These are phyloP conservation scores for Blastobotrys apis DNA, from an alignment of 1,139 yeast genomes.

Conservation along the genomic window DNA sequence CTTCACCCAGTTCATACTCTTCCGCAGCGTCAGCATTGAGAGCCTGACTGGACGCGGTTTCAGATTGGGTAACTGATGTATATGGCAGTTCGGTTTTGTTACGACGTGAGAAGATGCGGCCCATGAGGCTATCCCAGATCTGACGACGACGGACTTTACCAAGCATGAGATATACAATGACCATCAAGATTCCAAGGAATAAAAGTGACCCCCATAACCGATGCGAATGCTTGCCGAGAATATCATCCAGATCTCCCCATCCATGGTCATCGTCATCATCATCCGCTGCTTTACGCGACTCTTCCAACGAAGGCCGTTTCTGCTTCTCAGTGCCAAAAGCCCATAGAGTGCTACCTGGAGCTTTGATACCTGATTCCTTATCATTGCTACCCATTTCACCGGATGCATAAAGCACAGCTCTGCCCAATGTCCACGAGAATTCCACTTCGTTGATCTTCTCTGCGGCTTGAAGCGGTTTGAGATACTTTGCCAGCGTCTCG, in stretches of 20 bases:
- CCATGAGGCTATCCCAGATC: conserved; percentile 28
- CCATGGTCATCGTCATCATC: conserved; percentile 22
- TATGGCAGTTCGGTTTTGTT: background rate
- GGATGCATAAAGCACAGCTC: conserved; percentile 62
- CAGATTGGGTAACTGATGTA: background rate
- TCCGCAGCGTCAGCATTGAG: conserved; percentile 13
- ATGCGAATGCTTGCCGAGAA: conserved; percentile 42
- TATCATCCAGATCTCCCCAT: conserved; percentile 36
- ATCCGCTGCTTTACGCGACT: conserved; percentile 4
- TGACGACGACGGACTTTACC: conserved; percentile 40
- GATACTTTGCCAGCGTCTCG: conserved; percentile 24
- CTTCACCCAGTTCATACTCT: conserved; percentile 26
- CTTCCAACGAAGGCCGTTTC: conserved; percentile 7
- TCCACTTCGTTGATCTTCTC: conserved; percentile 61
- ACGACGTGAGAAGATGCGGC: conserved; percentile 15
- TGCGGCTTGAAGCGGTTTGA: conserved; percentile 54
- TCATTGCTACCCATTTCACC: conserved; percentile 43
- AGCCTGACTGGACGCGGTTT: background rate
- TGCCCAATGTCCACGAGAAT: conserved; percentile 81
- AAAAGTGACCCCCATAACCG: conserved; percentile 54
- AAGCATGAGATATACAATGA: conserved; percentile 46
- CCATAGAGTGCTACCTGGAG: conserved; percentile 44
- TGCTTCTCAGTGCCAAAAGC: conserved; percentile 29
- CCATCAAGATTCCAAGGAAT: conserved; percentile 42
- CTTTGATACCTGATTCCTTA: conserved; percentile 46